These are phyloP conservation scores for Solanum chiquidenum DNA, from an alignment of 257 asterid species.

Conservation along the genomic window DNA sequence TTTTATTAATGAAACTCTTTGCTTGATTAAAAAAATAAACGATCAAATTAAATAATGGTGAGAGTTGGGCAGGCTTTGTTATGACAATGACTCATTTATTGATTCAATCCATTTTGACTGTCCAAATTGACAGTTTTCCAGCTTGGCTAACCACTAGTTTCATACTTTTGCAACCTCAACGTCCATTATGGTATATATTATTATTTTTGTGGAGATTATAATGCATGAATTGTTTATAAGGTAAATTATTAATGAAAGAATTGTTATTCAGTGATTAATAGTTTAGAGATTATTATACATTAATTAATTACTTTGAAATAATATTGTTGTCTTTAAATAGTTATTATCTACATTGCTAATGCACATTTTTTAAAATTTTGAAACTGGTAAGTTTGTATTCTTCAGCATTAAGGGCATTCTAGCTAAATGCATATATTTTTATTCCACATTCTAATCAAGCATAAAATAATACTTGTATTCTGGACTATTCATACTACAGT, in stretches of 20 bases:
- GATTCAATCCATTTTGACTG: background rate
- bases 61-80: background rate
- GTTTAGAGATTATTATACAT: background rate
- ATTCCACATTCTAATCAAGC: too few species aligned
- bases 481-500: too few species aligned
- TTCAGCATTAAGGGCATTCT: too few species aligned
- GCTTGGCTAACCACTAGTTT: background rate
- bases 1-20: background rate
- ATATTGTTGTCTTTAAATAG: background rate
- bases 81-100: background rate
- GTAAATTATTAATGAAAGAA: background rate
- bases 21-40: background rate
- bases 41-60: background rate
- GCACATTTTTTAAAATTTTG: background rate
- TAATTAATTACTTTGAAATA: background rate
- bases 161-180: background rate
- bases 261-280: background rate
- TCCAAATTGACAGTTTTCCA: background rate
- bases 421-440: too few species aligned
- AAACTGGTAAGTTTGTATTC: too few species aligned
- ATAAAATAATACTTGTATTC: too few species aligned
- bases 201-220: background rate
- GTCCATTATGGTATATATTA: background rate
- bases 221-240: background rate
- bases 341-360: background rate